phyloP scores from a whole-genome alignment of 345 rosid species.

The Boechera retrofracta region DNA sequence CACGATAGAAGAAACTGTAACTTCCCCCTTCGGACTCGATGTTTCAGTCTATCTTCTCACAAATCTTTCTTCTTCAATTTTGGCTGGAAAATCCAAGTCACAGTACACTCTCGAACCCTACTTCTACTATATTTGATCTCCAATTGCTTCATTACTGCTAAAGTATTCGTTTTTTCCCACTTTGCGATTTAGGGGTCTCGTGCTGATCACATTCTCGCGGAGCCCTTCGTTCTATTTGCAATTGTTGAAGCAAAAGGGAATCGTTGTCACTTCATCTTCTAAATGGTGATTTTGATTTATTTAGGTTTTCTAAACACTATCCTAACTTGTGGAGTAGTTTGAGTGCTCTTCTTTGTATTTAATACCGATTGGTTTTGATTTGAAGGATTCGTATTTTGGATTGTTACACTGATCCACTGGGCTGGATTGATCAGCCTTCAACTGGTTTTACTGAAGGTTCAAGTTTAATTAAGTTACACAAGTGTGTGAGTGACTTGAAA shows the following conservation, averaged over 20 bases:
- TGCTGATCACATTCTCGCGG: conserved; percentile 64
- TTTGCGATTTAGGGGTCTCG: conserved; percentile 60
- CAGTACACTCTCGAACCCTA: conserved; percentile 43
- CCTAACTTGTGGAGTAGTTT: not conserved
- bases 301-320: not conserved
- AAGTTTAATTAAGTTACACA: conserved; percentile 41
- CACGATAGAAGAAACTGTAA: conserved; percentile 66
- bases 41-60: conserved; percentile 66
- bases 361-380: not conserved
- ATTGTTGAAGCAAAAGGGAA: conserved; percentile 59
- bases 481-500: conserved; percentile 67
- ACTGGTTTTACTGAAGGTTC: conserved; percentile 46
- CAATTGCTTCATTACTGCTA: not conserved
- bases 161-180: not conserved
- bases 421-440: conserved; percentile 64
- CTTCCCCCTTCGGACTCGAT: conserved; percentile 72
- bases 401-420: conserved; percentile 85
- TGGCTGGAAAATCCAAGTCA: conserved; percentile 80
- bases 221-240: conserved; percentile 73
- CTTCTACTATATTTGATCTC: not conserved
- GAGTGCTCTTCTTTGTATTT: not conserved
- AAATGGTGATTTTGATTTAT: conserved; percentile 55
- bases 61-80: conserved; percentile 62
- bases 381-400: conserved; percentile 82
- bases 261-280: conserved; percentile 51